These are phyloP conservation scores for Immersiella caudata DNA, from an alignment of 495 filamentous ascomycete genomes.

Conservation along the genomic window DNA sequence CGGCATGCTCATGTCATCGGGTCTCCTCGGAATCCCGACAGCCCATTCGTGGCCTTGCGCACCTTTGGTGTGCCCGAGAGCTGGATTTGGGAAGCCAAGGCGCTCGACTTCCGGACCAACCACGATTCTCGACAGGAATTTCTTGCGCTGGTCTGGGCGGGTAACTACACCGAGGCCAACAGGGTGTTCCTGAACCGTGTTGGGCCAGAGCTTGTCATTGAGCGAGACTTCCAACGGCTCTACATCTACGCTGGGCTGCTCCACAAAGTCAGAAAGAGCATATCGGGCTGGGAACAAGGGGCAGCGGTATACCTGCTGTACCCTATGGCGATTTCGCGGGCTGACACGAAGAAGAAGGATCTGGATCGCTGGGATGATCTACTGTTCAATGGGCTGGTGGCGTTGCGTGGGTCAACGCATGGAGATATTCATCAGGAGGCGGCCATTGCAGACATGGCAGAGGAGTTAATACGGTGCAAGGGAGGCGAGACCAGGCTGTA, in stretches of 20 bases:
- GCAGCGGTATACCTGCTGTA: constrained; percentile 85
- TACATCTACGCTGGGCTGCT: constrained; percentile 55
- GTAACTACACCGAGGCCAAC: constrained; percentile 79
- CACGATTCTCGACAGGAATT: constrained; percentile 67
- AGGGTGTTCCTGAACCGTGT: constrained; percentile 75
- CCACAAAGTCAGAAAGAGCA: constrained; percentile 63
- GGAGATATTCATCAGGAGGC: constrained; percentile 55
- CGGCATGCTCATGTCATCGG: constrained; percentile 62
- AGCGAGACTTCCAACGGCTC: constrained; percentile 65
- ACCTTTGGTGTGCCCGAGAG: constrained; percentile 67
- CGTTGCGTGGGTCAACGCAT: constrained; percentile 60
- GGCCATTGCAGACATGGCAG: constrained; percentile 78
- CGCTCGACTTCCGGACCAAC: constrained; percentile 72
- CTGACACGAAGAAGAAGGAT: constrained; percentile 30
- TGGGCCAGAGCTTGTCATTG: constrained; percentile 77
- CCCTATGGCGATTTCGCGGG: constrained; percentile 59
- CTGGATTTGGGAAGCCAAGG: constrained; percentile 89
- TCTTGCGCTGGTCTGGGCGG: constrained; percentile 73
- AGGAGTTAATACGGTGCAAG: constrained; percentile 41
- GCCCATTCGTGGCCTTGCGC: constrained; percentile 36
- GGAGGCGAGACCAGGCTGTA: constrained; percentile 33
- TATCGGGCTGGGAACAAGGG: constrained; percentile 68
- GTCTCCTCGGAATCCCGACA: constrained; percentile 18
- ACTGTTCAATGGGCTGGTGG: constrained; percentile 65
- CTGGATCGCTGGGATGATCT: constrained; percentile 55